Evolutionary conservation across 768 basidiomycete genomes (phyloP).

Genomic region (Epithele typhae): DNA sequence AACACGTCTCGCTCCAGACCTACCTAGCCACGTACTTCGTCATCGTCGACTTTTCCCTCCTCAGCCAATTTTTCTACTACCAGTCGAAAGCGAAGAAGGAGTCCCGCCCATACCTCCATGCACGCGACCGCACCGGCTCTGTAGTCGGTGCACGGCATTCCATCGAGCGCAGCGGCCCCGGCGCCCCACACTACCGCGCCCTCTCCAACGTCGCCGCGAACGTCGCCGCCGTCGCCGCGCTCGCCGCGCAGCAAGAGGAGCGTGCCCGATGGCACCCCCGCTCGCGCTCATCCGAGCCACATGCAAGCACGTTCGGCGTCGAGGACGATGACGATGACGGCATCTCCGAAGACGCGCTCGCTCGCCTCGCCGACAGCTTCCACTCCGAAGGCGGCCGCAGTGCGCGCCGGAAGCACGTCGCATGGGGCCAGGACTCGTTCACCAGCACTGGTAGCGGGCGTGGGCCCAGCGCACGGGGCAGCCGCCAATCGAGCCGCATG

Average conservation of each 20-base stretch:
- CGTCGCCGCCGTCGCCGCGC: slow-evolving; percentile 65
- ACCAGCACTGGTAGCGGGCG: no score
- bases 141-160: slow-evolving; percentile 40
- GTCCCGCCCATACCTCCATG: slow-evolving; percentile 10
- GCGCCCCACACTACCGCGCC: slow-evolving; percentile 61
- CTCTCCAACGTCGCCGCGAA: slow-evolving; percentile 67
- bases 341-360: slow-evolving; percentile 46
- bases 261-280: slow-evolving; percentile 28
- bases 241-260: slow-evolving; percentile 61
- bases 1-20: slow-evolving; percentile 44
- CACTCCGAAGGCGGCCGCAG: slow-evolving; percentile 63
- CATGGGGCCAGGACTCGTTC: slow-evolving; percentile 58
- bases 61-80: slow-evolving; percentile 84
- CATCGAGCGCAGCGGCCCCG: slow-evolving; percentile 45
- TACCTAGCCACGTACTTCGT: slow-evolving; percentile 92
- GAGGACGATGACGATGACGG: slow-evolving; percentile 40
- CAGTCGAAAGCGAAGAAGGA: slow-evolving; percentile 23
- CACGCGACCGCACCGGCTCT: slow-evolving; percentile 8
- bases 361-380: slow-evolving; percentile 68
- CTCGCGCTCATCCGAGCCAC: slow-evolving; percentile 9
- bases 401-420: slow-evolving; percentile 47
- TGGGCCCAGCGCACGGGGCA: slow-evolving; percentile 43
- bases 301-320: slow-evolving; percentile 14
- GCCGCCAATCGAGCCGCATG: slow-evolving; percentile 17
- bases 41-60: slow-evolving; percentile 69